These are phyloP conservation scores for Zanthoxylum bungeanum DNA, from an alignment of 345 rosid species.

Conservation along the genomic window DNA sequence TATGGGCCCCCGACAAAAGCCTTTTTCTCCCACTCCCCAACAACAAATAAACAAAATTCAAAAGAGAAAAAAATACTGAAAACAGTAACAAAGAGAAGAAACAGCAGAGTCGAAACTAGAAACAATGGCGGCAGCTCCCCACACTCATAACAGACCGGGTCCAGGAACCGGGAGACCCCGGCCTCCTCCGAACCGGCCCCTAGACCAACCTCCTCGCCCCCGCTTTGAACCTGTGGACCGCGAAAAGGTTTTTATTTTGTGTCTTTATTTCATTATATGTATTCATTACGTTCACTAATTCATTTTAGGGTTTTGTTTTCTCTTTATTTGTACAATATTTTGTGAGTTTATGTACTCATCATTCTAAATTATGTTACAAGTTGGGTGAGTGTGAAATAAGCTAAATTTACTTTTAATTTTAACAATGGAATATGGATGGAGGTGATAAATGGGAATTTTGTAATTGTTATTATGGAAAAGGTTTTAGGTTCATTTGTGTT, in stretches of 20 bases:
- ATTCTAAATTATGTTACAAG: not conserved
- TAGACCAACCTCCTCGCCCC: conserved; percentile 31
- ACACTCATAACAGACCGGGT: not conserved
- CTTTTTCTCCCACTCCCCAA: not conserved
- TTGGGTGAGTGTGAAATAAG: no score
- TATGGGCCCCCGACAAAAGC: not conserved
- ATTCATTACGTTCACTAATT: not conserved
- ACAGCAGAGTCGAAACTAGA: not conserved
- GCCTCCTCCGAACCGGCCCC: conserved; percentile 1
- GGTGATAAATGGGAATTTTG: not conserved
- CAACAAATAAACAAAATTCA: no score
- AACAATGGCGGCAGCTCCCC: conserved; percentile 9
- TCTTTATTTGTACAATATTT: not conserved
- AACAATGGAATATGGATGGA: not conserved
- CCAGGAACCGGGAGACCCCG: conserved; percentile 7
- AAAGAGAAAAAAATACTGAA: not conserved
- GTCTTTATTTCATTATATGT: not conserved
- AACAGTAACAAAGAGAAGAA: no score
- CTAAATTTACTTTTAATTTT: no score
- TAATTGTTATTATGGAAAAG: not conserved
- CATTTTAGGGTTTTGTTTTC: conserved; percentile 22
- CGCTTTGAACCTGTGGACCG: conserved; percentile 79
- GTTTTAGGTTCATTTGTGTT: not conserved
- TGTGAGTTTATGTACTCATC: not conserved
- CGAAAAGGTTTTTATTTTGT: conserved; percentile 53